Percentiles rank a stretch among this genome's conserved stretches.
Evolutionary conservation across 331 rosid genomes (phyloP).

Genomic region (Ulmus americana): DNA sequence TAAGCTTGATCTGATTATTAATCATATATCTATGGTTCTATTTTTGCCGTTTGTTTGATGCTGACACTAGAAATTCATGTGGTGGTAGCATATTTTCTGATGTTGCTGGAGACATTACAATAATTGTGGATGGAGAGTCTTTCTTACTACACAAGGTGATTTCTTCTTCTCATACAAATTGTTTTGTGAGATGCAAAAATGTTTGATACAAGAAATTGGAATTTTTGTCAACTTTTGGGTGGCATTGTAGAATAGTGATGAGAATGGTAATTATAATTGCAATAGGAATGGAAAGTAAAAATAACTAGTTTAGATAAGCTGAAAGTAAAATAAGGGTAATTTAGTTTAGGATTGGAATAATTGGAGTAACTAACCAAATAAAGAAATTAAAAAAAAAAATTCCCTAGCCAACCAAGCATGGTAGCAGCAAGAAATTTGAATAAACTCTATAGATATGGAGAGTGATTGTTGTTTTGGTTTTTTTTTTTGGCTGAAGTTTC

Average conservation of each 20-base stretch:
- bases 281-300: too few relatives aligned
- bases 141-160: conserved; percentile 81
- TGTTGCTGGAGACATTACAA: conserved; percentile 86
- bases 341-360: too few relatives aligned
- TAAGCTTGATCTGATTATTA: not conserved
- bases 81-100: conserved; percentile 68
- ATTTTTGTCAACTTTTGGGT: too few relatives aligned
- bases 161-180: not conserved
- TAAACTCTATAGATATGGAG: too few relatives aligned
- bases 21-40: not conserved
- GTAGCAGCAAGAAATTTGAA: not conserved
- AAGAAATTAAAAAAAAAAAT: too few relatives aligned
- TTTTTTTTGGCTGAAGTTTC: conserved; percentile 51
- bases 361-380: too few relatives aligned
- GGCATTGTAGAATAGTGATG: too few relatives aligned
- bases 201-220: not conserved
- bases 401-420: too few relatives aligned
- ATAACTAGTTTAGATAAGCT: too few relatives aligned
- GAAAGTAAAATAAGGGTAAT: too few relatives aligned
- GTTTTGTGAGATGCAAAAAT: not conserved
- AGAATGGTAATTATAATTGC: too few relatives aligned
- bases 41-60: not conserved
- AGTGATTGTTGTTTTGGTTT: conserved; percentile 4
- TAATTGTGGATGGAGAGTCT: conserved; percentile 68
- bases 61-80: conserved; percentile 10